phyloP scores from a whole-genome alignment of 257 asterid species.

The Paulownia fortunei region DNA sequence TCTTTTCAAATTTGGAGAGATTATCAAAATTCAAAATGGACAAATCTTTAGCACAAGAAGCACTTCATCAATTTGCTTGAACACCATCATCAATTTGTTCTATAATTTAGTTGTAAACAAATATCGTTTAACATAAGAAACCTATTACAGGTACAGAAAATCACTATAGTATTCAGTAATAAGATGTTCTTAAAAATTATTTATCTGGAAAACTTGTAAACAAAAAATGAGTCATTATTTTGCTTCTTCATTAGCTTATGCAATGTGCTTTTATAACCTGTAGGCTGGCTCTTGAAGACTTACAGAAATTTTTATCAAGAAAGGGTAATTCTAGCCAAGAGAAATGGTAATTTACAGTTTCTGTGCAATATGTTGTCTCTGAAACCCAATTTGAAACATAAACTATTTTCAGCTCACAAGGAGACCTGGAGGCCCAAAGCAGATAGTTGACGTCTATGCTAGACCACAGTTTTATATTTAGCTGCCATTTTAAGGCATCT shows the following conservation, averaged over 20 bases:
- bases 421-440: no score
- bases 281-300: no score
- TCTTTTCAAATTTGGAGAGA: not conserved
- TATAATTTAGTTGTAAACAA: not conserved
- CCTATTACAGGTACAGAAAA: not conserved
- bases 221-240: not conserved
- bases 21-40: not conserved
- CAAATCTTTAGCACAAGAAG: not conserved
- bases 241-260: not conserved
- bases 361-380: no score
- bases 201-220: not conserved
- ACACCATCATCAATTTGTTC: not conserved
- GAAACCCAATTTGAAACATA: not conserved
- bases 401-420: not conserved
- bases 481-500: not conserved
- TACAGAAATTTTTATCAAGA: no score
- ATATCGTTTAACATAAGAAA: not conserved
- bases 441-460: no score
- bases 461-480: no score
- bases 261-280: no score
- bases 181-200: not conserved
- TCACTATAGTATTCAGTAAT: not conserved
- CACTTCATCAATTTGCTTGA: not conserved
- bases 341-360: not conserved
- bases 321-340: not conserved